phyloP scores from a whole-genome alignment of 257 asterid genomes.

The Penstemon newberryi region DNA sequence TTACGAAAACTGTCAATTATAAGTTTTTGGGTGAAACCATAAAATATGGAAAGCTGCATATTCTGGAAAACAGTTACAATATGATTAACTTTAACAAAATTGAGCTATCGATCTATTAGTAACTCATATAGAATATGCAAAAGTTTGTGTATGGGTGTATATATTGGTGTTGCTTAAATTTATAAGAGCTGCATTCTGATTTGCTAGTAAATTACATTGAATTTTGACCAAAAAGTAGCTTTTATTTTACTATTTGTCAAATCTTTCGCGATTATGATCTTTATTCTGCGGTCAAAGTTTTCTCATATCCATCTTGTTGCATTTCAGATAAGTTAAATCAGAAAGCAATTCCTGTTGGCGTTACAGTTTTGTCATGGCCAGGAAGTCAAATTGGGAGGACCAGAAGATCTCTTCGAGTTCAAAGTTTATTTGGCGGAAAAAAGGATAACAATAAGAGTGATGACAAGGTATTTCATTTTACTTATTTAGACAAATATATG shows the following conservation, averaged over 20 bases:
- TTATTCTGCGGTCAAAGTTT: conserved; percentile 10
- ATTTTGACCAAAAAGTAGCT: background rate
- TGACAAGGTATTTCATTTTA: conserved; percentile 56
- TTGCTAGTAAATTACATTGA: background rate
- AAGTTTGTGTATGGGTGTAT: background rate
- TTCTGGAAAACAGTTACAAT: background rate
- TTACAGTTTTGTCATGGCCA: conserved; percentile 30
- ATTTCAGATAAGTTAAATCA: conserved; percentile 40
- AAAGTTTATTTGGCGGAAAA: conserved; percentile 79
- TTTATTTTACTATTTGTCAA: background rate
- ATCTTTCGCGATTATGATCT: conserved; percentile 6
- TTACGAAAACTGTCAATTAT: background rate
- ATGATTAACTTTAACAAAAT: background rate
- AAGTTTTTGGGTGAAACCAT: background rate
- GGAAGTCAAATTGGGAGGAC: conserved; percentile 38
- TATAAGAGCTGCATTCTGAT: background rate
- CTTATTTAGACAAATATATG: conserved; percentile 1
- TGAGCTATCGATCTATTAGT: background rate
- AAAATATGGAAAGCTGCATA: background rate
- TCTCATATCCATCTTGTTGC: conserved; percentile 17
- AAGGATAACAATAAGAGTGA: conserved; percentile 63
- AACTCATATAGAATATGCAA: background rate
- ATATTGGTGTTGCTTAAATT: background rate
- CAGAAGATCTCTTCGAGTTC: conserved; percentile 51
- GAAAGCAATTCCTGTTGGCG: conserved; percentile 28